Percentiles rank a stretch among this genome's conserved stretches.
These are phyloP conservation scores for Kwoniella shandongensis DNA, from an alignment of 768 basidiomycete species.

Conservation along the genomic window DNA sequence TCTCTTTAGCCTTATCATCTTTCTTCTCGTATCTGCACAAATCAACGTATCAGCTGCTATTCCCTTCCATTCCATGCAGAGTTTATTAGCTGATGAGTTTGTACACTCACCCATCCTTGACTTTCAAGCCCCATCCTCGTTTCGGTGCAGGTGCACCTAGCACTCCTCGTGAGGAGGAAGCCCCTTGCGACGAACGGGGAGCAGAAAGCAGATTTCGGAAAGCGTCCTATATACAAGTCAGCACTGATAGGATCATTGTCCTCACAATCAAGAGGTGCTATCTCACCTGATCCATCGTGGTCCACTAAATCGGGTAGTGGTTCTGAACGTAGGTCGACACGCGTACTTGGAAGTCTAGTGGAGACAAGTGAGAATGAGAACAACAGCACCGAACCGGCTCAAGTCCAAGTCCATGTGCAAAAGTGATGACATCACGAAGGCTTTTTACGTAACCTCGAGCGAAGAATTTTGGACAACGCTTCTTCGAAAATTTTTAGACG, in stretches of 20 bases:
- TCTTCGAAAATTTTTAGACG: no score
- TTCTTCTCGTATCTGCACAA: constrained; percentile 12
- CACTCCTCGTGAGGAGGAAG: constrained; percentile 8
- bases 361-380: neutral
- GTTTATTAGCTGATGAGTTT: neutral
- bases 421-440: no score
- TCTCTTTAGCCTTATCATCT: constrained; percentile 21
- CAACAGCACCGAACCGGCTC: neutral
- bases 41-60: neutral
- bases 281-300: constrained; percentile 21
- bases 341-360: neutral
- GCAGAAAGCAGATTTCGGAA: constrained; percentile 28
- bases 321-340: no score
- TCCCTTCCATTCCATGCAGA: neutral
- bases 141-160: constrained; percentile 22
- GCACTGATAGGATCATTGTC: neutral
- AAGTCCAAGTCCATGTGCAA: no score
- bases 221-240: constrained; percentile 25
- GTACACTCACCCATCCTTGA: constrained; percentile 15
- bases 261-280: no score
- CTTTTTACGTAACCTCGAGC: no score
- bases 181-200: constrained; percentile 9
- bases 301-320: no score
- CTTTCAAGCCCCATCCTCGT: constrained; percentile 17
- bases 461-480: no score